Evolutionary conservation across 1,284 basidiomycete species (phyloP), one percentile per base, ranked within the genome.

Genomic region (Sporisorium graminicola): DNA sequence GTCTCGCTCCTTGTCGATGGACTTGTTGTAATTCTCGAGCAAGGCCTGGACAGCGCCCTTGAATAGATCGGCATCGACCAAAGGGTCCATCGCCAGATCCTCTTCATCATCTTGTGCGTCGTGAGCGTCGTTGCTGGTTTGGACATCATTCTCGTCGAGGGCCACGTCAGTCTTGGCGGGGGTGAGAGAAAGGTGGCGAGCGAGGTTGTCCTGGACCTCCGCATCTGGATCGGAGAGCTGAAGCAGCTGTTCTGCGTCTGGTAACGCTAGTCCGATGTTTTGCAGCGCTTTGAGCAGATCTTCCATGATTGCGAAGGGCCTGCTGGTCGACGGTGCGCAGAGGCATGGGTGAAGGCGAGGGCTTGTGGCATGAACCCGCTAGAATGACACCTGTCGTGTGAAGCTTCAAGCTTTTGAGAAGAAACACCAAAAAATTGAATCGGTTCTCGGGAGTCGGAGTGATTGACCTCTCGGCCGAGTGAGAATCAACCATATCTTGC

Each of bases 11-110:
- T 73, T 78, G 47, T 78, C 73, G 26, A 83, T 74, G 3, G 67
- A 55, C 43, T 77, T 69, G 52, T 75, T 79, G 67, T 83, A 84
- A 63, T 80, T 82, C 27, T 82, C 77, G 26, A 85, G 66, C 44
- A 85, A 61, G 3, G 83, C 81, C 42, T 78, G 75, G 5, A 84
- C 79, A 10, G 80, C 84, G 12, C 81, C 83, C 27, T 76, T 74
- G 63, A 85, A 75, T 13, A 85, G 72, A 47, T 82, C 84, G 5
- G 79, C 74, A 42, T 82, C 82, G 24, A 85, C 73, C 16, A 82
- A 51, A 2, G 80, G 65, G 29, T 69, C 74, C 22, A 73, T 50
- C 0, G 13, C 59, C 1, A 51, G 63, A 8, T 65, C 51, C 2
- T 49, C 60, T 4, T 73, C 71, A 0, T 67, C 80, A 1, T 63